Evolutionary conservation across 2,329 filamentous ascomycete genomes (phyloP).

Genomic region (Apiospora koreana): DNA sequence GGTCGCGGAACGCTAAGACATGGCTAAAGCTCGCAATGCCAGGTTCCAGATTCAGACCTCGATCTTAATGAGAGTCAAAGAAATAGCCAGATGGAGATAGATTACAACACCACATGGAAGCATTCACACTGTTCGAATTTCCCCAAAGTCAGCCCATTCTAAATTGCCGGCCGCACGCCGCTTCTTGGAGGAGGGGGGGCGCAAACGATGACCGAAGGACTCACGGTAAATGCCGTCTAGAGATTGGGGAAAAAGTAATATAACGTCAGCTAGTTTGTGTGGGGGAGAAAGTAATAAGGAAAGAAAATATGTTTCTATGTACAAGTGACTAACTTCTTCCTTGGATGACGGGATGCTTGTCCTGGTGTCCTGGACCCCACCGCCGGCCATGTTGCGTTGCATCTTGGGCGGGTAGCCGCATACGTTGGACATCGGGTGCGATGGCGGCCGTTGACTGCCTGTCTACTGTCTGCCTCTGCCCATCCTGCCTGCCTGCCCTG

Average conservation of each 20-base stretch:
- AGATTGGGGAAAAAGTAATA: background rate
- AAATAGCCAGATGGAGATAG: background rate
- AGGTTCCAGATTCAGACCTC: background rate
- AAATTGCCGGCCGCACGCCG: background rate
- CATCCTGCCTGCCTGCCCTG: background rate
- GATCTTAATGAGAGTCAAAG: background rate
- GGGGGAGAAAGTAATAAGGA: background rate
- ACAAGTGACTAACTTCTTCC: background rate
- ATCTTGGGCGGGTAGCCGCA: conserved; percentile 10
- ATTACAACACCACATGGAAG: background rate
- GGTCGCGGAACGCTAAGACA: conserved; percentile 6
- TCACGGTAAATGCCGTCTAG: background rate
- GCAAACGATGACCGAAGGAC: background rate
- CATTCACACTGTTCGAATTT: conserved; percentile 5
- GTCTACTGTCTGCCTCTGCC: background rate
- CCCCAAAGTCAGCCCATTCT: background rate
- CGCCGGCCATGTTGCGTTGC: background rate
- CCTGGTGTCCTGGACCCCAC: background rate
- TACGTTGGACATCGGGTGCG: conserved; percentile 9
- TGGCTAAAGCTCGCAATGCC: background rate
- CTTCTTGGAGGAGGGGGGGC: background rate
- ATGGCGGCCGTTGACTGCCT: conserved; percentile 9
- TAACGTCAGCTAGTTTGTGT: conserved; percentile 5
- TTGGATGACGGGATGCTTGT: background rate
- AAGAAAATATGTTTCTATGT: background rate